Base-by-base conservation (phyloP, 208 protist genomes). In the Leishmania mexicana region DNA sequence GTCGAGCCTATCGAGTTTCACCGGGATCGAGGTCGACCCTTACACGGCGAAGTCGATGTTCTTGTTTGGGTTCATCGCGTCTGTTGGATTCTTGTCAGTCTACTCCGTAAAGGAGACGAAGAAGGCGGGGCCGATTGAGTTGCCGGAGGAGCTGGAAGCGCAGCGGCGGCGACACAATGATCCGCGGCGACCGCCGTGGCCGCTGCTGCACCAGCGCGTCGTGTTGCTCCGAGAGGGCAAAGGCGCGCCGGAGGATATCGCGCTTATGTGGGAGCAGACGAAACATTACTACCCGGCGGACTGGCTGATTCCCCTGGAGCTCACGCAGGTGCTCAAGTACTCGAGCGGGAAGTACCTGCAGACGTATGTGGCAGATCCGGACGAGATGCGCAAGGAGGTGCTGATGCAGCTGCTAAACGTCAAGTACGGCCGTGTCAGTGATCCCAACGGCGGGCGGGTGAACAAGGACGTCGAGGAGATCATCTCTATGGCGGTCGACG, bases 291-390 rank as follows among this genome's bases (percentile, higher is more conserved):
- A 97, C 86, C 89, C 92, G 21, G 83, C 84, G 7, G 94, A 97
- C 85, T 97, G 94, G 92, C 90, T 97, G 13, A 92, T 97, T 76
- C 92, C 92, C 58, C 85, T 97, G 45, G 92, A 97, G 87, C 86
- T 97, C 31, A 94, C 94, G 42, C 94, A 97, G 85, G 86, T 97
- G 53, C 84, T 97, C 21, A 97, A 97, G 84, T 97, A 96, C 85
- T 93, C 89, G 11, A 96, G 88, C 49, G 94, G 90, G 17, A 80
- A 75, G 19, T 97, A 93, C 81, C 76, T 97, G 73, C 92, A 94
- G 80, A 92, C 92, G 64, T 97, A 96, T 83, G 91, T 97, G 15
- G 86, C 89, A 0, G 94, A 97, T 84, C 94, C 94, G 0, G 92
- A 97, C 62, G 81, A 93, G 81, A 84, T 96, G 87, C 90, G 94